Percentiles rank a stretch among this genome's conserved stretches.
phyloP scores from a whole-genome alignment of 371 early-diverging fungal genomes.

The Parasitella parasitica region DNA sequence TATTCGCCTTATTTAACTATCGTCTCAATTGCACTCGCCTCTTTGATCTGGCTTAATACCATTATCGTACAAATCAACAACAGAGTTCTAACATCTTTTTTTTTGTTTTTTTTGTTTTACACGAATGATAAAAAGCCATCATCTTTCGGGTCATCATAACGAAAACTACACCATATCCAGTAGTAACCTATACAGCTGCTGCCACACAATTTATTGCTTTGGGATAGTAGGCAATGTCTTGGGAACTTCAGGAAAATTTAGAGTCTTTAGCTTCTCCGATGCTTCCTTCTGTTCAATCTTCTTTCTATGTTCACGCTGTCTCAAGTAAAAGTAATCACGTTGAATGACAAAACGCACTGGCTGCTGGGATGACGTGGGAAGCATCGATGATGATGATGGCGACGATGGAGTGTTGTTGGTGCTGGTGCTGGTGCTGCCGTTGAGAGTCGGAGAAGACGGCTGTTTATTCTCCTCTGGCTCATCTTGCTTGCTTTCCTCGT shows the following conservation, averaged over 20 bases:
- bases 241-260: slow-evolving; percentile 59
- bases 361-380: slow-evolving; percentile 12
- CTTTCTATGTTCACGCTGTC: slow-evolving; percentile 51
- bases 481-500: slow-evolving; percentile 19
- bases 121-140: too few species aligned
- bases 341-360: slow-evolving; percentile 51
- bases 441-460: neutral
- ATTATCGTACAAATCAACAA: too few species aligned
- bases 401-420: neutral
- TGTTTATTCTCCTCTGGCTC: slow-evolving; percentile 6
- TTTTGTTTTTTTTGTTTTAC: too few species aligned
- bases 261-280: slow-evolving; percentile 36
- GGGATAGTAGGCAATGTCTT: slow-evolving; percentile 15
- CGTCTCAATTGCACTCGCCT: too few species aligned
- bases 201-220: neutral
- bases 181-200: too few species aligned
- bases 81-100: too few species aligned
- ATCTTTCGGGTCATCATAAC: too few species aligned
- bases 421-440: neutral
- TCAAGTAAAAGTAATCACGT: slow-evolving; percentile 55
- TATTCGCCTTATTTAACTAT: too few species aligned
- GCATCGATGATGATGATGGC: neutral
- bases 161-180: too few species aligned
- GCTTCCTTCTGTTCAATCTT: slow-evolving; percentile 48
- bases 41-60: too few species aligned